These are phyloP conservation scores for Pyricularia sp. DNA, from an alignment of 2,329 filamentous ascomycete genomes.

Conservation along the genomic window DNA sequence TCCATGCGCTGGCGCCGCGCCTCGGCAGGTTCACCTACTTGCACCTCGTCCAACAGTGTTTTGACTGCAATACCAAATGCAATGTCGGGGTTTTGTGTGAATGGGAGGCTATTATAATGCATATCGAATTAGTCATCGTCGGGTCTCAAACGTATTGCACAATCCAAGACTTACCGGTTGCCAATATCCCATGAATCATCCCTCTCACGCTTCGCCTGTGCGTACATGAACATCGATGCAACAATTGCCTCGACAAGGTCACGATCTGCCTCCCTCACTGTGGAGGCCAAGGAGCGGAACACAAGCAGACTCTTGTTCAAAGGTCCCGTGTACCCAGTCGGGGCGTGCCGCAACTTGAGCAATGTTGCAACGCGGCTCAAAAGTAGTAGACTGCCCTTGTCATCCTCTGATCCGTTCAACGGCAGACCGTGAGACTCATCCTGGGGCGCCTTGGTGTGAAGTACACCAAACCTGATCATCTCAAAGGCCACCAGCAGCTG, in stretches of 20 bases:
- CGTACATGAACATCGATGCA: conserved; percentile 70
- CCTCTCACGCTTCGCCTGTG: conserved; percentile 63
- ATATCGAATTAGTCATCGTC: not conserved
- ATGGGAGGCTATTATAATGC: conserved; percentile 13
- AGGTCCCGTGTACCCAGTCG: conserved; percentile 88
- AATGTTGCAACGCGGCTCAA: conserved; percentile 82
- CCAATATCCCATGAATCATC: conserved; percentile 32
- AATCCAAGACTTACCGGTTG: not conserved
- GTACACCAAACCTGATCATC: conserved; percentile 66
- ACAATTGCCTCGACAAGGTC: conserved; percentile 79
- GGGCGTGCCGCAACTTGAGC: conserved; percentile 70
- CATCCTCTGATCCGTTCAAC: conserved; percentile 53
- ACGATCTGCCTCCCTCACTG: conserved; percentile 69
- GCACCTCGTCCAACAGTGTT: conserved; percentile 54
- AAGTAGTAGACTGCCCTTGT: conserved; percentile 69
- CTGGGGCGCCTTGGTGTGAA: conserved; percentile 59
- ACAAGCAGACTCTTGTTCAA: conserved; percentile 81
- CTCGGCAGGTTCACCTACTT: conserved; percentile 46
- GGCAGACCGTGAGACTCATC: conserved; percentile 46
- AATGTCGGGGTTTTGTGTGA: conserved; percentile 51
- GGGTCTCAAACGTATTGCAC: not conserved
- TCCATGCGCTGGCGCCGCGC: conserved; percentile 28
- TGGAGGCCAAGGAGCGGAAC: conserved; percentile 75
- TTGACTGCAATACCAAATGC: conserved; percentile 72
- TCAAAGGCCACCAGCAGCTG: conserved; percentile 77